phyloP scores from a whole-genome alignment of 2,329 filamentous ascomycete genomes.

The Monilinia laxa region DNA sequence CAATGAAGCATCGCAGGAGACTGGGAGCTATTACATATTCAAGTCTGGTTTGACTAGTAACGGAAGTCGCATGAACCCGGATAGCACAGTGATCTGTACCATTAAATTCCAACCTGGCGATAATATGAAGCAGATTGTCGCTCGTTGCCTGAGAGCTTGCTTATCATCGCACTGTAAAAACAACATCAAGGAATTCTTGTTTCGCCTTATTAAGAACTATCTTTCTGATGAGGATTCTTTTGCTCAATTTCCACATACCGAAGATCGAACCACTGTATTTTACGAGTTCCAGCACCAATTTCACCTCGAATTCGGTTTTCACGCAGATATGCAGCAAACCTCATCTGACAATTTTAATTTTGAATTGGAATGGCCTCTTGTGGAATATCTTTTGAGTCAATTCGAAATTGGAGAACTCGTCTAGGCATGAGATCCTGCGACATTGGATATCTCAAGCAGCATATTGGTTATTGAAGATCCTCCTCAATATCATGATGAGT shows the following conservation, averaged over 20 bases:
- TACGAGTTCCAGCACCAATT: conserved; percentile 34
- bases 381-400: background rate
- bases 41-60: conserved; percentile 27
- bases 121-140: conserved; percentile 26
- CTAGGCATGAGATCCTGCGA: conserved; percentile 3
- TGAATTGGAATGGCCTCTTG: conserved; percentile 15
- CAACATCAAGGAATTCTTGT: conserved; percentile 30
- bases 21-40: conserved; percentile 37
- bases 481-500: background rate
- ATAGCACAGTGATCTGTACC: conserved; percentile 32
- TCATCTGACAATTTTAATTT: conserved; percentile 12
- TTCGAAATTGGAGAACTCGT: background rate
- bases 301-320: conserved; percentile 31
- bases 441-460: conserved; percentile 15
- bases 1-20: conserved; percentile 25
- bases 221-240: conserved; percentile 28
- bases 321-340: conserved; percentile 18
- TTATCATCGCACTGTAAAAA: conserved; percentile 23
- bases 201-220: conserved; percentile 30
- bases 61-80: conserved; percentile 23
- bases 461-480: background rate
- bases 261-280: conserved; percentile 24
- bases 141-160: conserved; percentile 31
- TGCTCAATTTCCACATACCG: conserved; percentile 22
- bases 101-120: conserved; percentile 28